These are phyloP conservation scores for Chrysosporium queenslandicum DNA, from an alignment of 2,329 filamentous ascomycete species.

Conservation along the genomic window DNA sequence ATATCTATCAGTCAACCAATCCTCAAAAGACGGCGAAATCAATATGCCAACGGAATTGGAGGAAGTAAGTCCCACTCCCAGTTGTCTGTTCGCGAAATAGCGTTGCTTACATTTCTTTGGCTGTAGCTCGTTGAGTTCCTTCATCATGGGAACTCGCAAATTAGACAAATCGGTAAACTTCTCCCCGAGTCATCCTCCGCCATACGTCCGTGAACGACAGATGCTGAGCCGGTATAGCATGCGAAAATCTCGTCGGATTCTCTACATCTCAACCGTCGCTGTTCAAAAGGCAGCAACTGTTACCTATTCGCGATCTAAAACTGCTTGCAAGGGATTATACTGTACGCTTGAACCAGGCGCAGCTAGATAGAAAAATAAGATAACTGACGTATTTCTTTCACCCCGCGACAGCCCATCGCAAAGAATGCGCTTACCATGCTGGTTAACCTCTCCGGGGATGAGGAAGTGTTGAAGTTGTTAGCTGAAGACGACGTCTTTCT, in stretches of 20 bases:
- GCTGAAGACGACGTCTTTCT: constrained; percentile 73
- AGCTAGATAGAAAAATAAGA: not conserved
- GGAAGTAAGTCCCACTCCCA: constrained; percentile 56
- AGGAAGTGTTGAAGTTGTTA: constrained; percentile 61
- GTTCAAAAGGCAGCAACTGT: constrained; percentile 71
- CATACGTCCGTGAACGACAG: not conserved
- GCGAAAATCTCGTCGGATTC: constrained; percentile 79
- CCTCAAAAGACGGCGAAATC: not conserved
- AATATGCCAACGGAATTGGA: constrained; percentile 67
- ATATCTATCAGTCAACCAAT: no score
- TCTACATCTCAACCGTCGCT: constrained; percentile 63
- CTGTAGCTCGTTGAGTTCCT: constrained; percentile 81
- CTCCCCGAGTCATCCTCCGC: not conserved
- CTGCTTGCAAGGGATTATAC: constrained; percentile 73
- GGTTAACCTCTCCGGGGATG: constrained; percentile 80
- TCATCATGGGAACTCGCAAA: constrained; percentile 80
- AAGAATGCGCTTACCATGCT: constrained; percentile 70
- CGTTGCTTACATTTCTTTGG: no score
- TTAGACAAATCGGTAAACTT: constrained; percentile 62
- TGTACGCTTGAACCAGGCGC: constrained; percentile 41
- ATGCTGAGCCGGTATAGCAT: constrained; percentile 42
- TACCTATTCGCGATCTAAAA: constrained; percentile 78
- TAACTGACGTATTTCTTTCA: constrained; percentile 5
- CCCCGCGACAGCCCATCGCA: constrained; percentile 61
- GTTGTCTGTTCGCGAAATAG: no score